phyloP scores from a whole-genome alignment of 129 eudicot species.

The Arctium minus region DNA sequence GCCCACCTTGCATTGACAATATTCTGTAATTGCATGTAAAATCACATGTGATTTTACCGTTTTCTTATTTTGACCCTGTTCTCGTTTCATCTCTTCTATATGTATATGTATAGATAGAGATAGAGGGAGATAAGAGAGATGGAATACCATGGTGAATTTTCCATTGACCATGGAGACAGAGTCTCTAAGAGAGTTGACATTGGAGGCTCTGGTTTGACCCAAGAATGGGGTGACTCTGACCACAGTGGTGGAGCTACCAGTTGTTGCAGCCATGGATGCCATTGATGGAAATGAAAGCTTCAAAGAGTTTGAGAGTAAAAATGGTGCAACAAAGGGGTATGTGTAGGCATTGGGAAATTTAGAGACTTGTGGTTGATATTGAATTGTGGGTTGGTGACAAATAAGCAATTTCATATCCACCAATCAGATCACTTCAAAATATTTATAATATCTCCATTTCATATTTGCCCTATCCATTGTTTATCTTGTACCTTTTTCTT shows the following conservation, averaged over 20 bases:
- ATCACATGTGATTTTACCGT: too few relatives aligned
- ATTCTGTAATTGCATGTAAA: too few relatives aligned
- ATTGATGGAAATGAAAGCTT: slow-evolving; percentile 6
- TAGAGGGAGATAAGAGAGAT: neutral
- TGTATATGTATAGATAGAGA: neutral
- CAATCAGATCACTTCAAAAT: slow-evolving; percentile 23
- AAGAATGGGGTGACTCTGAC: slow-evolving; percentile 33
- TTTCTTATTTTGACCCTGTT: too few relatives aligned
- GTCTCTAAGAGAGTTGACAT: slow-evolving; percentile 34
- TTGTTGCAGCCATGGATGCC: slow-evolving; percentile 35
- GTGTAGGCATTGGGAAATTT: slow-evolving; percentile 3
- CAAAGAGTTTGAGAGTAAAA: slow-evolving; percentile 10
- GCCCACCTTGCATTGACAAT: too few relatives aligned
- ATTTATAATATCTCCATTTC: slow-evolving; percentile 23
- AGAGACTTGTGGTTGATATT: slow-evolving; percentile 27
- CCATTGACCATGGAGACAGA: slow-evolving; percentile 31
- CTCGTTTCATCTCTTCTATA: neutral
- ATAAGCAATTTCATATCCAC: slow-evolving; percentile 29
- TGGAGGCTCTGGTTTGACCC: slow-evolving; percentile 34
- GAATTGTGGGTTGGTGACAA: slow-evolving; percentile 24
- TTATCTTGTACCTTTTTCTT: neutral
- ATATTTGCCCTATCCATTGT: slow-evolving; percentile 18
- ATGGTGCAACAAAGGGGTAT: slow-evolving; percentile 10
- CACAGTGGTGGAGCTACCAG: slow-evolving; percentile 26
- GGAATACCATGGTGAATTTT: slow-evolving; percentile 32